Evolutionary conservation across 2,329 filamentous ascomycete genomes (phyloP), one percentile per base, ranked within the genome.

Genomic region (Botrytis deweyae): DNA sequence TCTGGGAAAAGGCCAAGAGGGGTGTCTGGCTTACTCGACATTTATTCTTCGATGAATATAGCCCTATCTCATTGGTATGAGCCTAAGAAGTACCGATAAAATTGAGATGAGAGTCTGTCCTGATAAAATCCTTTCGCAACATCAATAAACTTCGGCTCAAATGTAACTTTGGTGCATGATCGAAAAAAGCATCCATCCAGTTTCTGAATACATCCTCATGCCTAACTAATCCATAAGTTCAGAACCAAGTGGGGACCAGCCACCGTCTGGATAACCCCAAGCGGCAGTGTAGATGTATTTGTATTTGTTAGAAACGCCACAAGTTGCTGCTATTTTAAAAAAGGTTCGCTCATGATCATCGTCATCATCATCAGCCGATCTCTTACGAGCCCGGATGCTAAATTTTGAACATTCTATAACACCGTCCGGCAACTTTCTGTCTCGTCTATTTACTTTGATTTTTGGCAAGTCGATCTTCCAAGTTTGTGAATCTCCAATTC

Each of bases 241-340:
- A 14, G 49, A 25, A 52, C 4, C 49, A 52, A 52, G 25, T 52
- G 44, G 44, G 2, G 0, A 4, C 44, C 44, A 46, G 42, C 6
- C 2, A 20, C 7, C 0, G 18, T 2, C 7, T 22, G 18, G 18
- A 18, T 6, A 2, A 8, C 1, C 3, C 18, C 18, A 22, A 22
- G 6, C 44, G 44, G 2, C 0, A 46, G 49, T 16, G 52, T 29
- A 29, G n/a, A 29, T 55, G n/a, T 29, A 55, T 18, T 29, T 55
- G n/a, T 29, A 16, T 29, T 55, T 55, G 4, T 55, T 55, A 18
- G n/a, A 29, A 55, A 55, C 8, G 14, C 2, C 6, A 29, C 14
- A 29, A 16, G 4, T 18, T 29, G n/a, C 52, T 9, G 8, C 0
- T 0, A 55, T 18, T 29, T 18, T 3, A 16, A 55, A 29, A 3